Conservation (phyloP, 1,284 basidiomycete species). For the Waitea zeae region DNA sequence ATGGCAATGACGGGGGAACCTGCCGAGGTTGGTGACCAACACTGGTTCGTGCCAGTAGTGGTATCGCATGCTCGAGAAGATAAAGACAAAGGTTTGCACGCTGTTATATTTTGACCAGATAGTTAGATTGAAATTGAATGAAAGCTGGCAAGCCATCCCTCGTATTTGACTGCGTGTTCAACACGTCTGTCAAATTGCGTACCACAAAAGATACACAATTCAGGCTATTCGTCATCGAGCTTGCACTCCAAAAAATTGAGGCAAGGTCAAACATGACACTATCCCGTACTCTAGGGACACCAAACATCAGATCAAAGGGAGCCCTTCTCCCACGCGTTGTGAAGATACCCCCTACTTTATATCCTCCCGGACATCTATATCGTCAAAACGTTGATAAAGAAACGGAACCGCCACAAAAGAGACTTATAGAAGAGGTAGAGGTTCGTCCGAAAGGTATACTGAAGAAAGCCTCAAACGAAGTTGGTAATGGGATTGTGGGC, state of each 20-base stretch:
- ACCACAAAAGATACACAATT: slow-evolving; percentile 40
- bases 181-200: slow-evolving; percentile 36
- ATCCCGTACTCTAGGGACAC: slow-evolving; percentile 45
- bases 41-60: slow-evolving; percentile 53
- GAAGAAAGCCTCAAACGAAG: slow-evolving; percentile 11
- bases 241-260: slow-evolving; percentile 50
- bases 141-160: slow-evolving; percentile 48
- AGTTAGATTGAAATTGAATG: not conserved
- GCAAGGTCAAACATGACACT: slow-evolving; percentile 26
- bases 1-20: not conserved
- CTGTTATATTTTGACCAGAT: slow-evolving; percentile 1
- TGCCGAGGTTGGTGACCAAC: not conserved
- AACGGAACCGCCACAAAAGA: slow-evolving; percentile 4
- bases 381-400: not conserved
- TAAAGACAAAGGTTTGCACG: slow-evolving; percentile 44
- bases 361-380: slow-evolving; percentile 13
- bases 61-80: slow-evolving; percentile 46
- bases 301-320: slow-evolving; percentile 58
- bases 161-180: slow-evolving; percentile 56
- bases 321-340: slow-evolving; percentile 37
- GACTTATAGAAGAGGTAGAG: slow-evolving; percentile 31
- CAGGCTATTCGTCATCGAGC: slow-evolving; percentile 50
- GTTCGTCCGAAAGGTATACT: slow-evolving; percentile 20
- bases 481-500: not conserved
- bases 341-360: slow-evolving; percentile 27